phyloP scores from a whole-genome alignment of 139 green algal genomes.

The Chlamydomonas sp. region DNA sequence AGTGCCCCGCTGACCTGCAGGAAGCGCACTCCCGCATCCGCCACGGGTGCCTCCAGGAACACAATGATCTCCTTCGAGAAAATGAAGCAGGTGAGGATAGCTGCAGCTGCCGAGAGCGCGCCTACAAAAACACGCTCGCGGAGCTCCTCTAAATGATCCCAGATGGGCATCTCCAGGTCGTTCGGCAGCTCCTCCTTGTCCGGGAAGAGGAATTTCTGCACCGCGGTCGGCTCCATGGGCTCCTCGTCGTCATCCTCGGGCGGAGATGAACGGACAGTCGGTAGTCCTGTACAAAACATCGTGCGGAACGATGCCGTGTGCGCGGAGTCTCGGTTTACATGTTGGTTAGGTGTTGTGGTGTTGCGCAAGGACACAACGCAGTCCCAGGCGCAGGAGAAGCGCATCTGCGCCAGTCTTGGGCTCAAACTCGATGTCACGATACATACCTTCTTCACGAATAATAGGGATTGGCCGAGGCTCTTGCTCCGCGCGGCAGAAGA shows the following conservation, averaged over 20 bases:
- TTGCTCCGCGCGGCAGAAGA: too few relatives aligned
- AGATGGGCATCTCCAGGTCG: conserved; percentile 91
- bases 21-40: conserved; percentile 92
- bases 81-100: conserved; percentile 90
- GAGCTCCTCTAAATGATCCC: conserved; percentile 92
- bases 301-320: too few relatives aligned
- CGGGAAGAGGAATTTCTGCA: conserved; percentile 87
- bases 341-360: too few relatives aligned
- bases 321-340: too few relatives aligned
- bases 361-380: too few relatives aligned
- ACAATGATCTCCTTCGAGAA: conserved; percentile 92
- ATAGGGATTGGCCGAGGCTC: too few relatives aligned
- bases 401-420: too few relatives aligned
- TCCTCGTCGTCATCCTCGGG: neutral
- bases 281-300: too few relatives aligned
- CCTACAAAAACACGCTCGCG: conserved; percentile 86
- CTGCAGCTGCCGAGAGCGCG: conserved; percentile 62
- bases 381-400: too few relatives aligned
- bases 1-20: conserved; percentile 69
- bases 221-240: conserved; percentile 30
- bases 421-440: too few relatives aligned
- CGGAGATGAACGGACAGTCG: too few relatives aligned
- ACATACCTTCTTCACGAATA: too few relatives aligned
- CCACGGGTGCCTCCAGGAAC: conserved; percentile 96
- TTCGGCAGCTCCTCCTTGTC: conserved; percentile 84